Evolutionary conservation across 1,284 basidiomycete species (phyloP), one percentile per base, ranked within the genome.

Genomic region (Exobasidium rhododendri): DNA sequence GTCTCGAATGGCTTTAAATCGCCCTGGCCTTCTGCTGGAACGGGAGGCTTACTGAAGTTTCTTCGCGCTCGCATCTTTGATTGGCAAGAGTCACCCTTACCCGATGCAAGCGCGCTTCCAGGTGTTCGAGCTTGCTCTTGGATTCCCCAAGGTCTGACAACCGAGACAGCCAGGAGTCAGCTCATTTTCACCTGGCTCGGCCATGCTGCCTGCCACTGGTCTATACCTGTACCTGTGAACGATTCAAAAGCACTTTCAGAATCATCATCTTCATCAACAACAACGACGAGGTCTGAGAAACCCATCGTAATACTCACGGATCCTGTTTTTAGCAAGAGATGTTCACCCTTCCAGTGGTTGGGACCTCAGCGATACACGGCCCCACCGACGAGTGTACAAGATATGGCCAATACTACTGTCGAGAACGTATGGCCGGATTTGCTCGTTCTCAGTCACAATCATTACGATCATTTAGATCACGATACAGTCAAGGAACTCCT

Each of bases 381-480:
- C 14, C 57, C 70, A 1, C 71, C 71, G 3, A 70, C 72, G 32
- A 64, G 61, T 32, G 66, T 73, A 1, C 56, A 59, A n/a, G 63
- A 63, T 29, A 69, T 74, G 35, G 62, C 59, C 24, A 55, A 59
- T 4, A 46, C 44, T 20, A 50, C 57, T 11, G 66, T 60, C 55
- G 63, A 61, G 20, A 58, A 63, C 28, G 68, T 65, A 1, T 73
- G 70, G 70, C 72, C 71, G 0, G 65, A 74, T 47, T 58, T 71
- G 17, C 53, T 74, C 29, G 64, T 66, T 32, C 59, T 74, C 47
- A 65, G 61, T 30, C 71, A 73, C 64, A 74, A 73, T 56, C 72
- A 74, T 52, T 74, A 74, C 61, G 72, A 74, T 44, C 72, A 74
- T 45, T 66, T 67, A 24, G 71, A 73, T 54, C 69, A 66, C 57